A percentile compares a stretch with the other conserved stretches of the same genome.
Conservation (phyloP, 139 green algal species). For the Tetradesmus obliquus region DNA sequence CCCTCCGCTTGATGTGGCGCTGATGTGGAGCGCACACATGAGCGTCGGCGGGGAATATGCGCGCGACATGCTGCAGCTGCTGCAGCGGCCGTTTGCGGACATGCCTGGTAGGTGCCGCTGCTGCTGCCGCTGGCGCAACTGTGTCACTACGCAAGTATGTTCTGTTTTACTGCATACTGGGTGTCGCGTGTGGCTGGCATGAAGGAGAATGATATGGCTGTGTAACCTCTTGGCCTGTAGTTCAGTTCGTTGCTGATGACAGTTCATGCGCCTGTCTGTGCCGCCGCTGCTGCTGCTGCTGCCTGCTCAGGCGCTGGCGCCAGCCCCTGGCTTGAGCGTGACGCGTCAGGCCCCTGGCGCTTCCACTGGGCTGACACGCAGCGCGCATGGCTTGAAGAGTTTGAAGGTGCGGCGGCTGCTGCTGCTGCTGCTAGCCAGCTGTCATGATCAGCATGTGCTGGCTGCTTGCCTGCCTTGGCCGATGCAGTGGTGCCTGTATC, state of each 20-base stretch:
- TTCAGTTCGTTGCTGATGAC: too few relatives aligned
- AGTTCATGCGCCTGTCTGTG: too few relatives aligned
- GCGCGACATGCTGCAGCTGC: conserved; percentile 21
- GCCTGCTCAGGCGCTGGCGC: conserved; percentile 1
- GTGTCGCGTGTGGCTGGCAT: too few relatives aligned
- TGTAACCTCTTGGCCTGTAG: too few relatives aligned
- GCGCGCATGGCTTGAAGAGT: conserved; percentile 35
- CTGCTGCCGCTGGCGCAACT: background rate
- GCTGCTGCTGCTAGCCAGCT: background rate
- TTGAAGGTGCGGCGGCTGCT: conserved; percentile 21
- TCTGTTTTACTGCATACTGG: too few relatives aligned
- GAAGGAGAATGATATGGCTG: too few relatives aligned
- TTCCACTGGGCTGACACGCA: conserved; percentile 39
- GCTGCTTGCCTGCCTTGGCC: too few relatives aligned
- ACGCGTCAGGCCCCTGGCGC: conserved; percentile 3
- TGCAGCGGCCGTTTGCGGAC: conserved; percentile 21
- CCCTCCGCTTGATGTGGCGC: conserved; percentile 24
- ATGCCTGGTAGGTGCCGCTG: conserved; percentile 8
- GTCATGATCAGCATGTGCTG: background rate
- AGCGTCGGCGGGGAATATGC: conserved; percentile 39
- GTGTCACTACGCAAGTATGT: too few relatives aligned
- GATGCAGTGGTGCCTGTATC: too few relatives aligned
- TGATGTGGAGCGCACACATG: conserved; percentile 46
- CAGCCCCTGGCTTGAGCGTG: conserved; percentile 17
- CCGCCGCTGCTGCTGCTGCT: background rate